Base-by-base conservation (phyloP, 2,329 filamentous ascomycete genomes). In the Aspergillus vadensis region DNA sequence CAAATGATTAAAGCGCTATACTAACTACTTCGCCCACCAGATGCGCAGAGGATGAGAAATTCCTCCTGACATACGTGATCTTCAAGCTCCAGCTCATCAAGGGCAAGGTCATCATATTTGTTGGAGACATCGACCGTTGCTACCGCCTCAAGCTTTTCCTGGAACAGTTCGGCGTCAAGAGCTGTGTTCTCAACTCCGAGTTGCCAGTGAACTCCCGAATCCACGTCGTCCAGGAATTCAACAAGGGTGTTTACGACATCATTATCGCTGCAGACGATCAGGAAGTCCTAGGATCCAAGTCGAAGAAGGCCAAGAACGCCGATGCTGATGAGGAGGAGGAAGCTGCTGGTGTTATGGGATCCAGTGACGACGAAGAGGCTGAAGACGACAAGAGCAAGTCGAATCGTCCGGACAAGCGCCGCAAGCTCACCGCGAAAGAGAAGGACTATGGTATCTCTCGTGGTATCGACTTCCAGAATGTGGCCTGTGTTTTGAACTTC, bases 41-140 rank as follows among this genome's bases (percentile, higher is more conserved):
- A 73, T 96, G 92, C 67, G 91, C 86, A n/a, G 95, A 99, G 77
- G 94, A 98, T 67, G 95, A 98, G 70, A 99, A 99, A 74, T 99
- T 98, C 71, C 80, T 99, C 39, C 80, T 99, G 47, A 87, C 90
- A 17, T 98, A 97, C 71, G 90, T 97, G 61, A 94, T 98, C 72
- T 96, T 97, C 81, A 97, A 97, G 80, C 84, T 98, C 12, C 91
- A 95, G 74, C 81, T 98, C 55, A 89, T 99, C 72, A 96, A 94
- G 75, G 95, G 95, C 65, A 98, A 98, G 76, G 90, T 90, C 60
- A 90, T 92, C 54, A 85, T 92, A 50, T 92, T 92, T 67, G 92
- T 97, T 6, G 89, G 87, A 27, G 92, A 97, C 67, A 89, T 96
- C 57, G 93, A 97, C 77, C 81, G 89, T 65, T 96, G 91, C 69